Conservation (phyloP, 192 early-diverging fungal genomes). For the Gamsiella multidivaricata region DNA sequence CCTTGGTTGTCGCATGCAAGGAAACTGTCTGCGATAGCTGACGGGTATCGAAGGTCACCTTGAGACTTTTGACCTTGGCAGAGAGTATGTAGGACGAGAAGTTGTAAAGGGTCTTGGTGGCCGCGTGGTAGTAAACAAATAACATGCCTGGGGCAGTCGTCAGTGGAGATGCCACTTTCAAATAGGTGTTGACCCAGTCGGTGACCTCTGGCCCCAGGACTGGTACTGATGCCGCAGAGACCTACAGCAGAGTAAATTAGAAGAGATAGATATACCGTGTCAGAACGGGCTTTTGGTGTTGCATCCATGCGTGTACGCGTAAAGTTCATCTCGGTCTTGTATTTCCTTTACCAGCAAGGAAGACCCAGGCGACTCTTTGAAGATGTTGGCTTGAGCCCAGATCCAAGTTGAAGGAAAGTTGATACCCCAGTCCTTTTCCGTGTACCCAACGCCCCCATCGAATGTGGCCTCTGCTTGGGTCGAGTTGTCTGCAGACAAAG, state of each 20-base stretch:
- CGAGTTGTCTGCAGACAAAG: constrained; percentile 2
- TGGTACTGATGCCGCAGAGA: constrained; percentile 35
- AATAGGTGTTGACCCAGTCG: constrained; percentile 23
- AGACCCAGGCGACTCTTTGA: constrained; percentile 42
- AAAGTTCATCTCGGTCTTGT: too few relatives aligned
- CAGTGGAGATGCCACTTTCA: constrained; percentile 7
- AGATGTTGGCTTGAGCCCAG: constrained; percentile 60
- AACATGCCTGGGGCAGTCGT: constrained; percentile 38
- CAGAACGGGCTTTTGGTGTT: too few relatives aligned
- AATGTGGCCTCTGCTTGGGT: constrained; percentile 8
- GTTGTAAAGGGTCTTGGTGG: constrained; percentile 54
- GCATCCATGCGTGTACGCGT: not conserved
- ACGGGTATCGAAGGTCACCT: constrained; percentile 20
- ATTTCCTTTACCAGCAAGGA: constrained; percentile 37
- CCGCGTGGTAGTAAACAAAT: constrained; percentile 46
- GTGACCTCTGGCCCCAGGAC: constrained; percentile 20
- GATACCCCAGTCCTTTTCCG: constrained; percentile 63
- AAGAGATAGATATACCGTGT: too few relatives aligned
- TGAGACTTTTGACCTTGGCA: constrained; percentile 16
- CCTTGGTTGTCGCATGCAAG: constrained; percentile 13
- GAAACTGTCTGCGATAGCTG: constrained; percentile 21
- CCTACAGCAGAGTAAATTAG: constrained; percentile 2
- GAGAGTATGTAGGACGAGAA: constrained; percentile 47
- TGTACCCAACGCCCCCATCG: constrained; percentile 58
- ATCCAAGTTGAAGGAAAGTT: constrained; percentile 66